phyloP scores from a whole-genome alignment of 164 flowering plant genomes.

The Houttuynia cordata region DNA sequence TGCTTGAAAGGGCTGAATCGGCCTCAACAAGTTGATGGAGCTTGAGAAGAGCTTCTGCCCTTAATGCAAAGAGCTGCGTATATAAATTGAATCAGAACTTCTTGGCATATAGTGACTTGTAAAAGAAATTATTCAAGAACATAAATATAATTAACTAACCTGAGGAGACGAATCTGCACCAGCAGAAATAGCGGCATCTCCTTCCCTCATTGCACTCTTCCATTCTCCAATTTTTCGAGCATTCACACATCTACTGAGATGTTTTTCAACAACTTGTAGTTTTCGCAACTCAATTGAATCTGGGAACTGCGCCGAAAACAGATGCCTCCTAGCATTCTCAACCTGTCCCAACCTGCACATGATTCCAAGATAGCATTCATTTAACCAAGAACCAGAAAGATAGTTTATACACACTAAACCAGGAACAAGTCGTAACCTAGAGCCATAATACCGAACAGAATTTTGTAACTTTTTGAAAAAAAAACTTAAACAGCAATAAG shows the following conservation, averaged over 20 bases:
- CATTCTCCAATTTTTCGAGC: slow-evolving; percentile 69
- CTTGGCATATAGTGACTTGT: background rate
- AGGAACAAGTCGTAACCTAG: background rate
- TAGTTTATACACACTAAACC: background rate
- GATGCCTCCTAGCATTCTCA: slow-evolving; percentile 59
- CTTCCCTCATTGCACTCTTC: slow-evolving; percentile 61
- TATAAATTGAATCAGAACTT: slow-evolving; percentile 10
- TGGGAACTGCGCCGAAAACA: slow-evolving; percentile 37
- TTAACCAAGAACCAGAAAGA: background rate
- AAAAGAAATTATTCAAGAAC: background rate
- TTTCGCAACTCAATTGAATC: slow-evolving; percentile 48
- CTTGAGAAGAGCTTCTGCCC: slow-evolving; percentile 76
- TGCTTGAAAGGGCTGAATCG: slow-evolving; percentile 25
- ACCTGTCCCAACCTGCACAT: slow-evolving; percentile 61
- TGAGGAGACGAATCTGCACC: slow-evolving; percentile 82
- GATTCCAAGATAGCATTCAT: slow-evolving; percentile 2
- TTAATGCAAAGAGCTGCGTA: slow-evolving; percentile 65
- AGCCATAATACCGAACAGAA: too few relatives aligned
- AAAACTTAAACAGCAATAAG: too few relatives aligned
- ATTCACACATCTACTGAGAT: slow-evolving; percentile 45
- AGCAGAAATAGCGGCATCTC: slow-evolving; percentile 66
- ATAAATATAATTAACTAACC: slow-evolving; percentile 26
- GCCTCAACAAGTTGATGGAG: slow-evolving; percentile 71
- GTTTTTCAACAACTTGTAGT: slow-evolving; percentile 52
- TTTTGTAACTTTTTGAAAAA: too few relatives aligned